phyloP scores from a whole-genome alignment of 768 basidiomycete genomes.

The Mycena haematopus region DNA sequence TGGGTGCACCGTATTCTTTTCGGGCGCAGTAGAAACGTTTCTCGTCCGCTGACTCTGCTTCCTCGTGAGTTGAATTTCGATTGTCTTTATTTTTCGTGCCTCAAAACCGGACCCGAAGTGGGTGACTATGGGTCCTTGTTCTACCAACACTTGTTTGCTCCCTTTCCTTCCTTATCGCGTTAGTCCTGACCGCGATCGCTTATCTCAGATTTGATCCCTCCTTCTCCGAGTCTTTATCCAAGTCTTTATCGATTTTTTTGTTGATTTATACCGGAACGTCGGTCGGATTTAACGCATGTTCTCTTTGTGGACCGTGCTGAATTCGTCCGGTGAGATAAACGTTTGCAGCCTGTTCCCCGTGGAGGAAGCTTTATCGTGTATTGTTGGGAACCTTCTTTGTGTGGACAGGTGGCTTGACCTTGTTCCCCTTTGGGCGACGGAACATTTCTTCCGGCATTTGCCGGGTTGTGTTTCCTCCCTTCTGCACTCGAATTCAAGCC shows the following conservation, averaged over 20 bases:
- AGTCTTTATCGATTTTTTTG: too few relatives aligned
- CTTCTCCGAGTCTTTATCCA: too few relatives aligned
- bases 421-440: constrained; percentile 23
- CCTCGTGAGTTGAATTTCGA: too few relatives aligned
- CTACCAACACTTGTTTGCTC: background rate
- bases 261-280: too few relatives aligned
- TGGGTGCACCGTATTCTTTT: too few relatives aligned
- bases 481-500: background rate
- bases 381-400: constrained; percentile 10
- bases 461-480: constrained; percentile 2
- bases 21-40: too few relatives aligned
- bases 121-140: constrained; percentile 4
- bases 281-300: too few relatives aligned
- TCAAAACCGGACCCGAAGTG: too few relatives aligned
- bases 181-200: background rate
- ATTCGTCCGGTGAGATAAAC: background rate
- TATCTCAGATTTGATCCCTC: too few relatives aligned
- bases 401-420: constrained; percentile 21
- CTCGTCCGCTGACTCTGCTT: too few relatives aligned
- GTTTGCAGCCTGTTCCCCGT: background rate
- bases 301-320: background rate
- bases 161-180: constrained; percentile 3
- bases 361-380: too few relatives aligned
- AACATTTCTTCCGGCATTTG: constrained; percentile 12
- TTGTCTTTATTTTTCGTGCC: too few relatives aligned